Evolutionary conservation across 192 early-diverging fungal species (phyloP).

Genomic region (Chytriomyces hyalinus): DNA sequence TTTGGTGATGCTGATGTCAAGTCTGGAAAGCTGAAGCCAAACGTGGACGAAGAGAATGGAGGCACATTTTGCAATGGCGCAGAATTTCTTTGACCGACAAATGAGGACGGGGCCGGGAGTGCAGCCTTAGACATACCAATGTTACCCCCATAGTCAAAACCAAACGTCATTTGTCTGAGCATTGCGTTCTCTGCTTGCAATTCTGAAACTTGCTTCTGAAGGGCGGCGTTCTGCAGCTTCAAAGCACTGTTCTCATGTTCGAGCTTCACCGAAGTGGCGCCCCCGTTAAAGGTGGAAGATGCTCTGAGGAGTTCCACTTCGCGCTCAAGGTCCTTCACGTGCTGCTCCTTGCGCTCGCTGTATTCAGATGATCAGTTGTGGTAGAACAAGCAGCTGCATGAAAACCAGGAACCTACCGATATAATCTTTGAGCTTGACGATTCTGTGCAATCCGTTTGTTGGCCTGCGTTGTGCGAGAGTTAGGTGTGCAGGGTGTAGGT

Average conservation of each 20-base stretch:
- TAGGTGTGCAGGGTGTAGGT: no score
- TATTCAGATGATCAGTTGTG: not conserved
- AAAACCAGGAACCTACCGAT: no score
- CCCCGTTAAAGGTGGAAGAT: not conserved
- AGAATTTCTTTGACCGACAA: not conserved
- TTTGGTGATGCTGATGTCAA: not conserved
- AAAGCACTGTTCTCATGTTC: conserved; percentile 5
- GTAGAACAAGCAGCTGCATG: no score
- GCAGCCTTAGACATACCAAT: not conserved
- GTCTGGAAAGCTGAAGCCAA: not conserved
- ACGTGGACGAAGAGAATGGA: not conserved
- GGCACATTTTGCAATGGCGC: not conserved
- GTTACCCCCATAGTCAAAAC: conserved; percentile 1
- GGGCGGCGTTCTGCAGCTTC: not conserved
- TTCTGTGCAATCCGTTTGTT: conserved; percentile 1
- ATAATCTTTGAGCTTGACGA: not conserved
- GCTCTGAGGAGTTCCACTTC: conserved; percentile 10
- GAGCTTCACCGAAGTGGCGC: not conserved
- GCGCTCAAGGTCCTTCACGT: conserved; percentile 32
- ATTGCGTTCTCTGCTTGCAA: conserved; percentile 10
- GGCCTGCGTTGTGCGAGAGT: not conserved
- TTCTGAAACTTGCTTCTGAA: not conserved
- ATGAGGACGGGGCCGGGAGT: not conserved
- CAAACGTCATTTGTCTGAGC: conserved; percentile 28
- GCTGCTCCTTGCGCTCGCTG: conserved; percentile 52